Percentiles rank a stretch among this genome's conserved stretches.
phyloP scores from a whole-genome alignment of 306 rosid genomes.

The Macrotyloma uniflorum region DNA sequence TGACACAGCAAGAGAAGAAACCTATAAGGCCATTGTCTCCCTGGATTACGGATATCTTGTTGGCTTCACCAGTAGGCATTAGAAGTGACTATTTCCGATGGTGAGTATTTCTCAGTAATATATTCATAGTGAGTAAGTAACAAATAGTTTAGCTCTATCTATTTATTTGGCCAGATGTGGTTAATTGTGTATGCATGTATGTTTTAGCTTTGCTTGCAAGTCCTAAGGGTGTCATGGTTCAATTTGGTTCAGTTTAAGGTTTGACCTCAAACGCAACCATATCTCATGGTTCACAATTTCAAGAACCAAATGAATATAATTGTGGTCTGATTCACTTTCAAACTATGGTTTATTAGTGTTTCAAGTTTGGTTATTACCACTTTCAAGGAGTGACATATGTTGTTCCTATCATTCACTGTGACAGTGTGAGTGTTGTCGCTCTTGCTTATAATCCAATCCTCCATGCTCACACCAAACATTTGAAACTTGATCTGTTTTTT shows the following conservation, averaged over 20 bases:
- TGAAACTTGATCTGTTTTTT: too few species aligned
- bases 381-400: too few species aligned
- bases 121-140: background rate
- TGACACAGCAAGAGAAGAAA: slow-evolving; percentile 75
- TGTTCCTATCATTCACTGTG: too few species aligned
- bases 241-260: background rate
- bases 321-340: background rate
- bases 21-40: slow-evolving; percentile 92
- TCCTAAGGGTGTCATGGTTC: background rate
- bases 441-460: too few species aligned
- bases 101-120: slow-evolving; percentile 54
- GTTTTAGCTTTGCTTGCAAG: background rate
- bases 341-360: slow-evolving; percentile 8
- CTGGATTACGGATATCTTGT: slow-evolving; percentile 92
- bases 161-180: background rate
- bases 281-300: slow-evolving; percentile 5
- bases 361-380: background rate
- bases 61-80: slow-evolving; percentile 91
- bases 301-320: background rate
- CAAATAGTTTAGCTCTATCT: slow-evolving; percentile 3
- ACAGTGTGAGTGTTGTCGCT: too few species aligned
- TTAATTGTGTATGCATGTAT: background rate
- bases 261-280: background rate
- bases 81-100: slow-evolving; percentile 97
- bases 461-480: too few species aligned